Evolutionary conservation across 441 rosid genomes (phyloP).

Genomic region (Populus hybrid): DNA sequence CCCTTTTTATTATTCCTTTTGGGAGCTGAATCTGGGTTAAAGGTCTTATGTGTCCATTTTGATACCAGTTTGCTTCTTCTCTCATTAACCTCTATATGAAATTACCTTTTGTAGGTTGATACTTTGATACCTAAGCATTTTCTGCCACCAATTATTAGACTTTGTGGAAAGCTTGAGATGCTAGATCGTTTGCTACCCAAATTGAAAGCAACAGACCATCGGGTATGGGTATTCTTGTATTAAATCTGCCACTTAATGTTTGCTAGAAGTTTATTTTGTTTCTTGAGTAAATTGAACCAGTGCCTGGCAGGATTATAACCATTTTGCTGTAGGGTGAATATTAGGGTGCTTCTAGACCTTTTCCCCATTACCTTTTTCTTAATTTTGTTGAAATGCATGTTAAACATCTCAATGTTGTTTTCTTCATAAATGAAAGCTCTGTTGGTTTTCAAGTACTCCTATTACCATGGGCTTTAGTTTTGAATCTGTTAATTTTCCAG

Average conservation of each 20-base stretch:
- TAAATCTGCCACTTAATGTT: conserved; percentile 3
- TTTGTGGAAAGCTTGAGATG: conserved; percentile 99
- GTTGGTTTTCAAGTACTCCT: neutral
- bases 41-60: conserved; percentile 1
- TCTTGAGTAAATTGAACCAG: neutral
- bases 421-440: conserved; percentile 1
- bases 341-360: neutral
- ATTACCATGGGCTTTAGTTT: neutral
- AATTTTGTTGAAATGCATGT: neutral
- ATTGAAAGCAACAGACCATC: conserved; percentile 90
- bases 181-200: conserved; percentile 87
- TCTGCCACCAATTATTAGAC: conserved; percentile 79
- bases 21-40: conserved; percentile 8
- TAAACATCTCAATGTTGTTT: neutral
- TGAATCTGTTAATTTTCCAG: neutral
- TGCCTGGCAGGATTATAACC: conserved; percentile 4
- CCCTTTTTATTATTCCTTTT: conserved; percentile 9
- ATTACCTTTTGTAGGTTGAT: conserved; percentile 61
- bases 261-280: conserved; percentile 3
- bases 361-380: neutral
- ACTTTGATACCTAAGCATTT: conserved; percentile 71
- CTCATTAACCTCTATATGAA: conserved; percentile 13
- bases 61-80: conserved; percentile 9
- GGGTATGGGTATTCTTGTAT: conserved; percentile 52
- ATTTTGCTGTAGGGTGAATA: neutral